Base-by-base conservation (phyloP, 176 grass and related monocot species). In the Carex parvula region DNA sequence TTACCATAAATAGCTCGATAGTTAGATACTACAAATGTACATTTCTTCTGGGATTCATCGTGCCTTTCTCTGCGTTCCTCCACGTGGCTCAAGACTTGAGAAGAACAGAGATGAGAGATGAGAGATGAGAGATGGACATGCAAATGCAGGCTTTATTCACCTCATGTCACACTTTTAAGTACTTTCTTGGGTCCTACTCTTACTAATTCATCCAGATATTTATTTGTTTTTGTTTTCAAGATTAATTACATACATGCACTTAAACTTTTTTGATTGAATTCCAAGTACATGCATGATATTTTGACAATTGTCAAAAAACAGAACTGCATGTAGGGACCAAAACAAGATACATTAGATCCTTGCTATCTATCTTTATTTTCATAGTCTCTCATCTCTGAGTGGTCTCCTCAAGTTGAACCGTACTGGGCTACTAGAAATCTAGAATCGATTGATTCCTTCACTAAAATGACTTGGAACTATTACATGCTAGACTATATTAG, bases 1-100 rank as follows among this genome's bases (percentile, higher is more conserved):
- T 90, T 97, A 55, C 91, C 89, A 90, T 87, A 93, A 93, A 86
- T 42, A 46, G 80, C 39, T 60, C 44, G 17, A 81, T 63, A 64
- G 18, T 16, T 56, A 32, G 39, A 81, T 81, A 63, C 79, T 81
- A 64, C 59, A 64, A 64, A 64, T 35, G 29, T 64, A 32, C 18
- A 62, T 58, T 37, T 22, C 46, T 24, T 80, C 4, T 59, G 76
- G 6, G 39, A 76, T 52, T 0, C 1, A 55, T 60, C 42, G 6
- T 48, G 70, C 70, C 8, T 52, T n/a, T 52, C 14, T 71, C 13
- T 77, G 48, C 6, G 7, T 29, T 16, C 2, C 53, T 56, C 24
- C 46, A 77, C 46, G 73, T 74, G 70, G 24, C 21, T 11, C 55
- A 12, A 77, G 48, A 76, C 17, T 72, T 12, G 22, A 54, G 21